Evolutionary conservation across 2,329 filamentous ascomycete genomes (phyloP), one percentile per base, ranked within the genome.

Genomic region (Dothistroma pini): DNA sequence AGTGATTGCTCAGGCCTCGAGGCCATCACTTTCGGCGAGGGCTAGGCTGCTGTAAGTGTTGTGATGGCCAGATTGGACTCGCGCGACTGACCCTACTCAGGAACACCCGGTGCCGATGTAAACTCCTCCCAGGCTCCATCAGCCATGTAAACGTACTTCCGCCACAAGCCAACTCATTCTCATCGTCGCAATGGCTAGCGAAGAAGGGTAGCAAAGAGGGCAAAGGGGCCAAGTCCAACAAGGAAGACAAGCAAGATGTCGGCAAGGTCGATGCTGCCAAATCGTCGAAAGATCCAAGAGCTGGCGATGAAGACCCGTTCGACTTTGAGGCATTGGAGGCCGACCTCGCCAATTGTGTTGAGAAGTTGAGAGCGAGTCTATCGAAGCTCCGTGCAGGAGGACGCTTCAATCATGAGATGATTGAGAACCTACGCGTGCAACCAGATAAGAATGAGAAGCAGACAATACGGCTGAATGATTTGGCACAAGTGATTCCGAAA

Each of bases 401-500:
- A 0, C 76, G 85, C 29, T 81, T 88, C 70, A 88, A 87, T 63
- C 83, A 85, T 0, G 82, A 86, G 53, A 72, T 82, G 1, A 77
- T 90, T 32, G 87, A 89, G 73, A 77, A 75, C 21, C 68, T 90
- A 57, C 80, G 81, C 41, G 86, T 90, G n/a, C 77, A 81, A 54
- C 68, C 87, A 53, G 79, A 76, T 61, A 84, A 86, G 69, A 58
- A 71, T 47, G 66, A 60, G 22, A 84, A 82, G 61, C 77, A 83
- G 61, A 82, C 75, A 1, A 79, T 83, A 54, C 80, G 77, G 63
- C 68, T 90, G 55, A 80, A 82, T 10, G 86, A 89, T 70, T 70
- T 90, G 59, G 87, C 86, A 2, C 87, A 89, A 70, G 84, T 90
- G 16, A 78, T 89, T 44, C 85, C 86, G 0, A 86, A 87, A 68